phyloP scores from a whole-genome alignment of 257 asterid genomes.

The Solanum clarkiae region DNA sequence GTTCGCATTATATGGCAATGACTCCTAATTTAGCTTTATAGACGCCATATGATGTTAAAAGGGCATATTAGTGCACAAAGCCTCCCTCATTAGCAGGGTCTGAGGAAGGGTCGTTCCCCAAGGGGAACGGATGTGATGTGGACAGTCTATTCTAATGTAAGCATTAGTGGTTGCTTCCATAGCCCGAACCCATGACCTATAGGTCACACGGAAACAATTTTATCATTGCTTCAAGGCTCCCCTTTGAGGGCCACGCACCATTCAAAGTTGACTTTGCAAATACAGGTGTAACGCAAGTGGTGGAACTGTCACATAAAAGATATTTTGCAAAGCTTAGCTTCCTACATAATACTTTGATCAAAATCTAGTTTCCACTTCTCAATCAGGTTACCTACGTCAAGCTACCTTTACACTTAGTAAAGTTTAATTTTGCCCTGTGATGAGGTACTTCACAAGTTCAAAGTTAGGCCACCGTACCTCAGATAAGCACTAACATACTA shows the following conservation, averaged over 20 bases:
- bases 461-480: neutral
- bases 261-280: neutral
- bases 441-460: neutral
- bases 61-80: neutral
- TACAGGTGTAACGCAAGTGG: neutral
- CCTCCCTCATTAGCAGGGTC: neutral
- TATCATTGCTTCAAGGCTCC: neutral
- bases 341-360: neutral
- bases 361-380: neutral
- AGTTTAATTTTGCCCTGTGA: too few relatives aligned
- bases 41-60: neutral
- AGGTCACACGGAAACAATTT: too few relatives aligned
- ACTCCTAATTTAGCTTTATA: neutral
- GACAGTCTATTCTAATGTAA: neutral
- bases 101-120: neutral
- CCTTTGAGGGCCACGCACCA: neutral
- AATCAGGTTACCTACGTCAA: neutral
- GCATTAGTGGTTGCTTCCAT: neutral
- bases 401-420: too few relatives aligned
- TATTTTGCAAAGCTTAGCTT: neutral
- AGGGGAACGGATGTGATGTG: neutral
- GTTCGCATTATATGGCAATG: neutral
- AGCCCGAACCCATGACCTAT: too few relatives aligned
- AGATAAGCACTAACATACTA: neutral
- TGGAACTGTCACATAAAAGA: neutral